Evolutionary conservation across 2,329 filamentous ascomycete genomes (phyloP).

Genomic region (Metarhizium sp.): DNA sequence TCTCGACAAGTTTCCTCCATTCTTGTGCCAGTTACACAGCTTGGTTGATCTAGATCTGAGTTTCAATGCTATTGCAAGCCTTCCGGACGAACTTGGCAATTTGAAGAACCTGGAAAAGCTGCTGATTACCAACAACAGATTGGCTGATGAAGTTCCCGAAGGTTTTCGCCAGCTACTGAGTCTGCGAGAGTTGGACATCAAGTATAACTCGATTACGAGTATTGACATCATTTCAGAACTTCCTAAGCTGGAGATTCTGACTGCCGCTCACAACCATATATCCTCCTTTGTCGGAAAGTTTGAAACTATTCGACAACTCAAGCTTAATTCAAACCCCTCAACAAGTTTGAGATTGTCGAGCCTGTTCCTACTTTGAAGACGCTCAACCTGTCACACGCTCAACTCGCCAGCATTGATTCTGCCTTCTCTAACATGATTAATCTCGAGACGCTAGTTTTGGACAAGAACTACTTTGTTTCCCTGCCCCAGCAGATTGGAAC

Average conservation of each 20-base stretch:
- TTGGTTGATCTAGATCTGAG: conserved; percentile 91
- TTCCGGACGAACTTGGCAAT: conserved; percentile 71
- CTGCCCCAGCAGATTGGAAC: conserved; percentile 79
- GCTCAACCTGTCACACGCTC: conserved; percentile 83
- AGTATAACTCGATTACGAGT: conserved; percentile 82
- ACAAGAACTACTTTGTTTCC: conserved; percentile 93
- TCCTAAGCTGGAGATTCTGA: conserved; percentile 78
- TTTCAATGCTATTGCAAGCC: conserved; percentile 77
- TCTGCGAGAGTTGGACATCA: conserved; percentile 84
- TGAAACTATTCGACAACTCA: conserved; percentile 69
- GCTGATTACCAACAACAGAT: conserved; percentile 90
- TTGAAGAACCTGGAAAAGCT: conserved; percentile 76
- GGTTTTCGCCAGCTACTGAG: conserved; percentile 65
- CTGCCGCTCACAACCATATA: conserved; percentile 86
- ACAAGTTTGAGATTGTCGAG: conserved; percentile 75
- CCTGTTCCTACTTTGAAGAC: conserved; percentile 74
- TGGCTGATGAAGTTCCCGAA: conserved; percentile 65
- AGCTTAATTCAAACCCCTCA: conserved; percentile 90
- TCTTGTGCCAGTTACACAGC: conserved; percentile 72
- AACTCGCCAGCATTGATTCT: conserved; percentile 81
- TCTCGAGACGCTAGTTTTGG: conserved; percentile 77
- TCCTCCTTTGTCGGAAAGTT: conserved; percentile 89
- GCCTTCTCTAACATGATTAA: conserved; percentile 83
- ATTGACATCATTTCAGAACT: conserved; percentile 82
- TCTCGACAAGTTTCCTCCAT: conserved; percentile 73